Conservation (phyloP, 2,329 filamentous ascomycete genomes). For the Verticillium zaregamsianum region DNA sequence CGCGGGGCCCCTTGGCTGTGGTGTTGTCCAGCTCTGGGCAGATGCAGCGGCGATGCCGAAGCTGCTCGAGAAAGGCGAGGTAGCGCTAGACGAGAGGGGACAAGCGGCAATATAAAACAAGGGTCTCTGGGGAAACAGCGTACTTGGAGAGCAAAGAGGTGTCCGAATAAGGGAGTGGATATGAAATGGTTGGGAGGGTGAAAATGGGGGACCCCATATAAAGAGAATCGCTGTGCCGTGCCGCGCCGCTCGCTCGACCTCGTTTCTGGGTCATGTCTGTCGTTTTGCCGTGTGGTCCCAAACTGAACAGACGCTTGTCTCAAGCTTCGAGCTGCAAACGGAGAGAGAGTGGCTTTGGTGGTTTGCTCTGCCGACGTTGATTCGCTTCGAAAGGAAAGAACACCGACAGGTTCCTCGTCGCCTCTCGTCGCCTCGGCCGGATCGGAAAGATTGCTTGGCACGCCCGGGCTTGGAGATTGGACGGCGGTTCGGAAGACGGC, state of each 20-base stretch:
- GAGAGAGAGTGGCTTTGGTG: no score
- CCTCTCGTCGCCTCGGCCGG: neutral
- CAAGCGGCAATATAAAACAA: neutral
- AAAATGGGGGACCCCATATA: neutral
- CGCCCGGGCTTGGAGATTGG: neutral
- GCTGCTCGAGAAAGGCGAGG: neutral
- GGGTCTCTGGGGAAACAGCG: neutral
- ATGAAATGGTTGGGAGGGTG: neutral
- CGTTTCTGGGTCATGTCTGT: no score
- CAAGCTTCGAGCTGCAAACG: no score
- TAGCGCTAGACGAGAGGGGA: neutral
- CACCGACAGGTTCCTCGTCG: neutral
- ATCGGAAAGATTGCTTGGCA: neutral
- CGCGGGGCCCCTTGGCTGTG: neutral
- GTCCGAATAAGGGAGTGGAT: neutral
- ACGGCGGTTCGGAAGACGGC: neutral
- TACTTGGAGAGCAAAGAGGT: neutral
- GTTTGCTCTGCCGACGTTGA: no score
- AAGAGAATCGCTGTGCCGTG: neutral
- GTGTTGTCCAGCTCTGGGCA: neutral
- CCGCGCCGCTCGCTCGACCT: no score
- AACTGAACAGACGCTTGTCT: no score
- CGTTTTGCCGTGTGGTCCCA: no score
- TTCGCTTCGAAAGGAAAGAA: neutral
- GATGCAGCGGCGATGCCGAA: neutral